Conservation (phyloP, 805 yeast genomes). For the Lipomyces anomalus region DNA sequence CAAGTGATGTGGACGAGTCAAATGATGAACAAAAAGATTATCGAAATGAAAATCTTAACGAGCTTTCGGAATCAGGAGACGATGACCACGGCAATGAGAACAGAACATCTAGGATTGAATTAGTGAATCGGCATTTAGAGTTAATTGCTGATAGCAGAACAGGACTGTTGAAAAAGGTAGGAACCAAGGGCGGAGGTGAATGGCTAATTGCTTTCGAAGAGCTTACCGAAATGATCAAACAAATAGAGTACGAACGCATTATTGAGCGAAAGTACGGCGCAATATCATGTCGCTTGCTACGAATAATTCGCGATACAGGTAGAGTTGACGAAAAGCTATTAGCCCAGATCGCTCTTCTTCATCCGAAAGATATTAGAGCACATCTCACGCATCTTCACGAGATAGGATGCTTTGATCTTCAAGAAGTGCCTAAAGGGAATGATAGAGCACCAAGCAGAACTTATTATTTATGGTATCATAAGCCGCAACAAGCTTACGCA, state of each 20-base stretch:
- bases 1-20: no score
- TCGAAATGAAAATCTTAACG: no score
- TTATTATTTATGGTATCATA: slow-evolving; percentile 72
- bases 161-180: slow-evolving; percentile 53
- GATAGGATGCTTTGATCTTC: slow-evolving; percentile 73
- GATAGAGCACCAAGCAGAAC: slow-evolving; percentile 91
- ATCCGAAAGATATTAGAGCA: slow-evolving; percentile 69
- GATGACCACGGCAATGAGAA: slow-evolving; percentile 10
- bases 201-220: slow-evolving; percentile 38
- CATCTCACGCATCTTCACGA: slow-evolving; percentile 60
- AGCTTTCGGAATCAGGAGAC: no score
- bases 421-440: slow-evolving; percentile 86
- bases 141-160: slow-evolving; percentile 48
- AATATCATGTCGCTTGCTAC: slow-evolving; percentile 63
- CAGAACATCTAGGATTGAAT: slow-evolving; percentile 8
- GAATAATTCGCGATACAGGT: slow-evolving; percentile 65
- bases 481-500: slow-evolving; percentile 46
- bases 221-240: slow-evolving; percentile 28
- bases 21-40: no score
- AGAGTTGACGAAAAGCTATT: slow-evolving; percentile 81
- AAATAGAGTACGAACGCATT: slow-evolving; percentile 33
- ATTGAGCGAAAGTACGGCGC: slow-evolving; percentile 36
- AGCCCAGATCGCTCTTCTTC: slow-evolving; percentile 61
- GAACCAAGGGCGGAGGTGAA: slow-evolving; percentile 47
- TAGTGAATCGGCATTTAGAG: slow-evolving; percentile 48